These are phyloP conservation scores for Mallotus repandus DNA, from an alignment of 441 rosid species.

Conservation along the genomic window DNA sequence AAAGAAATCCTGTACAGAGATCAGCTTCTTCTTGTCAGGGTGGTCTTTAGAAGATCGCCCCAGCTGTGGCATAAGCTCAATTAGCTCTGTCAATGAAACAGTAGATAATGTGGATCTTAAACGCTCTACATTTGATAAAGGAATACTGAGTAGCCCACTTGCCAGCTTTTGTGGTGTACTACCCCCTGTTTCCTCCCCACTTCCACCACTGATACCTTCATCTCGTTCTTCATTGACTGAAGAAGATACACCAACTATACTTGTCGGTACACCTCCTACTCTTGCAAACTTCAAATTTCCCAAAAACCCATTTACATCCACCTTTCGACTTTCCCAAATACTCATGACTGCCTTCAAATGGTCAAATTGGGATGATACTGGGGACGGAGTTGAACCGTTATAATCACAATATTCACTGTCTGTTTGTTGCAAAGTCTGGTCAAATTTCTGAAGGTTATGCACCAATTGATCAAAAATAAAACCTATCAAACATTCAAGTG, in stretches of 20 bases:
- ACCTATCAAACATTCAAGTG: slow-evolving; percentile 61
- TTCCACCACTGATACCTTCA: slow-evolving; percentile 41
- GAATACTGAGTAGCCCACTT: slow-evolving; percentile 73
- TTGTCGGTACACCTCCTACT: slow-evolving; percentile 80
- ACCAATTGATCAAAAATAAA: slow-evolving; percentile 57
- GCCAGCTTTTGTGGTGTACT: slow-evolving; percentile 69
- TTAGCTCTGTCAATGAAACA: slow-evolving; percentile 74
- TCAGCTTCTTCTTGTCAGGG: slow-evolving; percentile 91
- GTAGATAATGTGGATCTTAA: slow-evolving; percentile 78
- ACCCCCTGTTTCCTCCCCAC: slow-evolving; percentile 54
- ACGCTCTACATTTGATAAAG: slow-evolving; percentile 92
- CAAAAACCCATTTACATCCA: slow-evolving; percentile 68
- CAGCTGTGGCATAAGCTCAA: slow-evolving; percentile 78
- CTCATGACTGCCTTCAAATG: slow-evolving; percentile 44
- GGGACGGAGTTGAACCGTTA: slow-evolving; percentile 24
- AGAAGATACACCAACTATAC: slow-evolving; percentile 68
- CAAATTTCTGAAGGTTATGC: slow-evolving; percentile 72
- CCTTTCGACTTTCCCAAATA: slow-evolving; percentile 76
- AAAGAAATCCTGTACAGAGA: slow-evolving; percentile 97
- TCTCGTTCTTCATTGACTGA: slow-evolving; percentile 58
- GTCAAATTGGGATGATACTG: slow-evolving; percentile 36
- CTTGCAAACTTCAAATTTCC: slow-evolving; percentile 86
- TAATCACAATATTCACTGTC: slow-evolving; percentile 30
- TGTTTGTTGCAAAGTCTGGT: slow-evolving; percentile 43
- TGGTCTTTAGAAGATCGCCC: slow-evolving; percentile 78